Base-by-base conservation (phyloP, 768 basidiomycete genomes). In the Galerina marginata region DNA sequence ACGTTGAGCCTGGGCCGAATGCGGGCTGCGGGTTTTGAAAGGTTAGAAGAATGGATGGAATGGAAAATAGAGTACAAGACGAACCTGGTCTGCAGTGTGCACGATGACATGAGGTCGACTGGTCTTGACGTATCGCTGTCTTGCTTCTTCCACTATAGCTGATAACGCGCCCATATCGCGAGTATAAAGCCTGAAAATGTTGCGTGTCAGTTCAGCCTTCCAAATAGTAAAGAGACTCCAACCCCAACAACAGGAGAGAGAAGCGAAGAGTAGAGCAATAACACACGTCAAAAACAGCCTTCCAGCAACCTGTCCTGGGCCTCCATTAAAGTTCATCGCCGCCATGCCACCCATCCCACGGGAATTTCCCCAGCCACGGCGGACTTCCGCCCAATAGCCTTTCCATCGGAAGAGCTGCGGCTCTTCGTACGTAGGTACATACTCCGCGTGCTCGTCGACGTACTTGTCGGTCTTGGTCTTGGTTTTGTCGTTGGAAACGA, bases 361-460 rank as follows among this genome's bases (percentile, higher is more conserved):
- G 50, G 51, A 16, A 54, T 55, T 26, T 62, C 59, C 29, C 29
- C 29, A 33, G 12, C 55, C 62, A 38, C 74, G 66, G 47, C 68
- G 68, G 23, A 80, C 73, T 62, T 81, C 75, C 23, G 77, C 65
- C 79, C 76, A 81, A 64, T 79, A 78, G 0, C 78, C 79, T 26
- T 74, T 75, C 79, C 79, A 82, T 29, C 74, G 67, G 62, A 82
- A 82, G 9, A 82, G 67, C 39, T 81, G 81, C 5, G 80, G 76
- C 6, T 62, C 62, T 23, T 73, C 69, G 55, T 77, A 80, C 0
- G 73, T 75, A 0, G 81, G 81, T 0, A 81, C 77, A 62, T 77
- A 81, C 40, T 81, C 79, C 0, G 77, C 78, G 58, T 75, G 70
- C 46, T 70, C 67, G 53, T 69, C 68, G 12, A 49, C 40, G n/a